Evolutionary conservation across 495 filamentous ascomycete species (phyloP), one percentile per base, ranked within the genome.

Genomic region (Podospora tetraspora): DNA sequence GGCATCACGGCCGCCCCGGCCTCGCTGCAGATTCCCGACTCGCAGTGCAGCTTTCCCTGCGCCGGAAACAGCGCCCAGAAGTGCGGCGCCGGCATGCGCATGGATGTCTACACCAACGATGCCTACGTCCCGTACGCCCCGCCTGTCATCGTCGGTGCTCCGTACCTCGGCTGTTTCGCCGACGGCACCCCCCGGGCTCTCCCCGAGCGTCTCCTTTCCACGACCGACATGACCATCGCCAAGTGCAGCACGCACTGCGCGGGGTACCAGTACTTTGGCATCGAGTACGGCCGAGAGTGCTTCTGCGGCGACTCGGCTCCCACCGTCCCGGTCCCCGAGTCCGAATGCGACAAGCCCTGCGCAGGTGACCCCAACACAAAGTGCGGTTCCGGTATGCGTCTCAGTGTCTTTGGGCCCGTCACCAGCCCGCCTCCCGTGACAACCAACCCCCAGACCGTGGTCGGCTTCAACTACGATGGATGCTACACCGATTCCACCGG

Each of bases 401-500:
- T 52, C 43, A 52, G 43, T n/a, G 43, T 52, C 43, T 52, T 52
- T 52, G 43, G 43, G 19, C 43, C 43, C 6, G 43, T 52, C 16
- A 52, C 43, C 19, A 52, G n/a, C 43, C 43, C 43, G 43, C 43
- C 43, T 9, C 43, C 43, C 19, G 19, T 8, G 43, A 52, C 43
- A 52, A 52, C 43, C 43, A 52, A 52, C 43, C 43, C 43, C 16
- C 43, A 52, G 43, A 52, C 43, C 16, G 43, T 52, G 7, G 43
- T 6, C 6, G 43, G 16, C 43, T 52, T 52, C 43, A 52, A 52
- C 43, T 52, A 52, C 43, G 43, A 52, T 7, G 62, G 62, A 1
- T 64, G 62, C 32, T 64, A 64, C 23, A 64, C 62, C 3, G 62
- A 64, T 30, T 57, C 62, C 4, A 56, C 34, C 7, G 34, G 30